Evolutionary conservation across 108 stramenopile genomes (phyloP), one percentile per base, ranked within the genome.

Genomic region (Cyclotella baltica): DNA sequence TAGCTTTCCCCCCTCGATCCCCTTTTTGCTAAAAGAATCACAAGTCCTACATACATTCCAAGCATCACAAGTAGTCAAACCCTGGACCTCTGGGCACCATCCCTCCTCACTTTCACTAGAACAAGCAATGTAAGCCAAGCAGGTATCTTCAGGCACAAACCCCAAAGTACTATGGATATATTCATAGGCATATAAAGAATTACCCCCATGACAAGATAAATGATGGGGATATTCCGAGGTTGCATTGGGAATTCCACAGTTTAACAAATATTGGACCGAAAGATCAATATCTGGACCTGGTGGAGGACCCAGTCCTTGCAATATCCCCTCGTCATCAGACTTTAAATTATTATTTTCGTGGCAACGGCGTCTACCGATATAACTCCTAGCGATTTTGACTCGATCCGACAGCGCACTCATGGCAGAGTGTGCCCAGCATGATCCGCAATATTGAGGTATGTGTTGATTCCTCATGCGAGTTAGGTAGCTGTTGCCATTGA

Each of bases 401-500:
- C 93, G 88, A 83, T 95, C 93, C 5, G 90, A 84, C 51, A 95
- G 76, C 50, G 86, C 64, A 56, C 76, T 81, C 62, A 92, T 63
- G 37, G 93, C 83, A 16, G 88, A 89, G 63, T 96, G 93, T 8
- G 93, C 93, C 96, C 96, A 96, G 66, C 96, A 96, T 13, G 31
- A 50, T 0, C 72, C 82, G 25, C 85, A 80, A 37, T 83, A 85
- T 46, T 90, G 90, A 25, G 92, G 94, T 62, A 96, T 80, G 81
- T 94, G 92, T 69, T 96, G 96, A 76, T 94, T 96, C 38, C 87
- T 48, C 22, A 74, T 61, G 20, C 66, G 33, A 25, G 91, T 93
- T 25, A 89, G 46, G 70, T 91, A 93, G 23, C 73, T 81, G 23
- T 53, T 70, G 11, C 88, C 86, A 50, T 87, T 80, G 46, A 88